Evolutionary conservation across 164 flowering plant genomes (phyloP).

Genomic region (Euptelea pleiosperma): DNA sequence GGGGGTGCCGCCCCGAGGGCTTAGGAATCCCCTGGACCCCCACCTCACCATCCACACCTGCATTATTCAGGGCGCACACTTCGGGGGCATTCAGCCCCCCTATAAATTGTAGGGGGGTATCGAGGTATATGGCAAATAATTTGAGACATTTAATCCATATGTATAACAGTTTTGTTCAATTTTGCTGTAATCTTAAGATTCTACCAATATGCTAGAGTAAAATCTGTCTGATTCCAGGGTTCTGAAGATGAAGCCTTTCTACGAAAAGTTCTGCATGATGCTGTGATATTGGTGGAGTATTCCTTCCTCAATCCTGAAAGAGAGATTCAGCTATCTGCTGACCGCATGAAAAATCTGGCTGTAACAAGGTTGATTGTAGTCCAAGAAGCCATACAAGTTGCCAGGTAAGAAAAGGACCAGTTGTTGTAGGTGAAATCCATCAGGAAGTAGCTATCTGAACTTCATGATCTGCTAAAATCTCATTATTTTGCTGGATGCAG

Average conservation of each 20-base stretch:
- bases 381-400: conserved; percentile 46
- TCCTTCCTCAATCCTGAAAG: conserved; percentile 45
- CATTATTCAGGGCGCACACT: too few species aligned
- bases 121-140: too few species aligned
- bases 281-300: conserved; percentile 60
- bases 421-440: not conserved
- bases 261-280: conserved; percentile 57
- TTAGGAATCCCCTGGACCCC: too few species aligned
- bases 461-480: conserved; percentile 1
- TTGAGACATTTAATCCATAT: too few species aligned
- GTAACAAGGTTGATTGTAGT: conserved; percentile 45
- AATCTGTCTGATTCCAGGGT: conserved; percentile 32
- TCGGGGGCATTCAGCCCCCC: too few species aligned
- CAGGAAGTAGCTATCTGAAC: not conserved
- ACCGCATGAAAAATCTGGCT: conserved; percentile 32
- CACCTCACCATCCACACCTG: too few species aligned
- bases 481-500: conserved; percentile 35
- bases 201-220: too few species aligned
- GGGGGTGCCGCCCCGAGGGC: too few species aligned
- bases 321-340: conserved; percentile 23
- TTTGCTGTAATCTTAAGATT: too few species aligned
- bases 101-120: too few species aligned
- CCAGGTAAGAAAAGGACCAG: conserved; percentile 36
- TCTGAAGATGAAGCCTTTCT: conserved; percentile 42
- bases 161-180: too few species aligned